Base-by-base conservation (phyloP, 106 monocot genomes). In the Allium cepa region DNA sequence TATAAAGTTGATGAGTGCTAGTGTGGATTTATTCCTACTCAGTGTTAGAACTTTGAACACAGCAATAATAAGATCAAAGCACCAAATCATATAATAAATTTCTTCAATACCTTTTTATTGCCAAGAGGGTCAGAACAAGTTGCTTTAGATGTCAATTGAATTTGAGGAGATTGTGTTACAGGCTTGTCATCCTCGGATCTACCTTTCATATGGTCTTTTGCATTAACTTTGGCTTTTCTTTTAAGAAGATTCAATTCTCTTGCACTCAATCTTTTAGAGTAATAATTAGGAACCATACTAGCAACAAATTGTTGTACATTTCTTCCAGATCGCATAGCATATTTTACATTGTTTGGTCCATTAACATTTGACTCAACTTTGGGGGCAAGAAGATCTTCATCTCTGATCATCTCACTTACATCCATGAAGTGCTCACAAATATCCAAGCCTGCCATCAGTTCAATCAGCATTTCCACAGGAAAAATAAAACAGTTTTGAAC, bases 361-460 rank as follows among this genome's bases (percentile, higher is more conserved):
- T 79, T 91, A 50, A 76, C 75, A 76, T 72, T 71, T 36, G 60
- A 58, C 46, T 83, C 76, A 68, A 57, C 71, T 60, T 75, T 85
- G 55, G 80, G 92, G n/a, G 79, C 57, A 57, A 97, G 71, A 76
- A 97, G 89, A 75, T 97, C 97, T 64, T 97, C 97, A 85, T 97
- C 97, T 69, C 58, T 92, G 13, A 97, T 90, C 80, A 97, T 82
- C 52, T 97, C 97, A 76, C 72, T 87, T 47, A 97, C 78, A 77
- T 97, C 97, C 92, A 97, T 97, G 77, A 92, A 97, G 59, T 92
- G 97, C 79, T 92, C 97, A 74, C 92, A 97, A 56, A 92, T 83
- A 90, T 97, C 92, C 73, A 97, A 75, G 14, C 95, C 95, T 96
- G 83, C 55, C 83, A 26, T 56, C 50, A 69, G 62, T 11, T 66